Conservation (phyloP, 2,329 filamentous ascomycete genomes). For the Trichoderma breve region DNA sequence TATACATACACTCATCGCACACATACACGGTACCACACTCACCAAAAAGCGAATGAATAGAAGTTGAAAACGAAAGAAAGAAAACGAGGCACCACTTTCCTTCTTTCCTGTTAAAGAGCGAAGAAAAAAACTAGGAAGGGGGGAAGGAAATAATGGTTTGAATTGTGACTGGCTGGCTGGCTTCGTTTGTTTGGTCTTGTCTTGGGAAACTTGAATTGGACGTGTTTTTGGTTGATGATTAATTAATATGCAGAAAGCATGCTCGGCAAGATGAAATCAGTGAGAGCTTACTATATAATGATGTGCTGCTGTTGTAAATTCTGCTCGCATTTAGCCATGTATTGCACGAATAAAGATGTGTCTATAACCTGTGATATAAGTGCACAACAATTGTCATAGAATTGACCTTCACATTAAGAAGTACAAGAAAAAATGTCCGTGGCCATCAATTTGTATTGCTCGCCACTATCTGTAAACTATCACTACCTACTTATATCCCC, state of each 20-base stretch:
- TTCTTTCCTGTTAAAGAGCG: too few relatives aligned
- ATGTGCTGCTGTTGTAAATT: background rate
- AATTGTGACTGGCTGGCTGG: background rate
- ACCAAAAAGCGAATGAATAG: background rate
- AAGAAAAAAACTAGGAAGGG: background rate
- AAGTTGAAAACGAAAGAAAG: background rate
- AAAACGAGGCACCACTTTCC: background rate
- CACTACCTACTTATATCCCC: conserved; percentile 24
- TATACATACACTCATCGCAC: background rate
- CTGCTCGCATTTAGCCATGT: background rate
- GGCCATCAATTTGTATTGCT: conserved; percentile 31
- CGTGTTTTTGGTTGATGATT: background rate
- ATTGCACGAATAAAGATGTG: background rate
- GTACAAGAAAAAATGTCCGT: background rate
- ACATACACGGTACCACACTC: background rate
- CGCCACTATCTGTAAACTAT: conserved; percentile 33
- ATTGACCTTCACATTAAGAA: background rate
- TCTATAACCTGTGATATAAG: background rate
- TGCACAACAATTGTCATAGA: background rate
- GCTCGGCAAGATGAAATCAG: background rate
- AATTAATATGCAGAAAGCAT: background rate
- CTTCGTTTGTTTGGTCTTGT: background rate
- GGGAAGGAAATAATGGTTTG: background rate
- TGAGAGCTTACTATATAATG: background rate
- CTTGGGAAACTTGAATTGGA: background rate